Conservation (phyloP, 1,284 basidiomycete genomes). For the Cryptococcus jaspeensis region DNA sequence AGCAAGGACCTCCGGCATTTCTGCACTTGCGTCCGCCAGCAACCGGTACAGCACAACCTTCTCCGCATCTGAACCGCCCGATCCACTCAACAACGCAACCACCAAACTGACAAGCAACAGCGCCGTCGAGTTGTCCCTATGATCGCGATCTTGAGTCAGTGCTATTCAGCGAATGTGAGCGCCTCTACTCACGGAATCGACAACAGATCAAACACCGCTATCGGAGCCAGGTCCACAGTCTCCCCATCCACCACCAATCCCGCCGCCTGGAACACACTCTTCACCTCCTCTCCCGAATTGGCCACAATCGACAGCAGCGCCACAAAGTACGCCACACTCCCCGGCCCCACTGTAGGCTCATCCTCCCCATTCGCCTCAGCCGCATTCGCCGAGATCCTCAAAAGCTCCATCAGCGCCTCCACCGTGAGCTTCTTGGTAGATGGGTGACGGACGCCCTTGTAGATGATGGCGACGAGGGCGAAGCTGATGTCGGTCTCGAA, state of each 20-base stretch:
- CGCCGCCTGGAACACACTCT: conserved; percentile 63
- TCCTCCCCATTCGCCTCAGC: conserved; percentile 54
- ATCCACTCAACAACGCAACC: conserved; percentile 69
- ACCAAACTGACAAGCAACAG: conserved; percentile 73
- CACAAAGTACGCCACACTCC: conserved; percentile 76
- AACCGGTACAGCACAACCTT: conserved; percentile 75
- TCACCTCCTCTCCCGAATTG: conserved; percentile 58
- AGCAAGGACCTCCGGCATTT: conserved; percentile 71
- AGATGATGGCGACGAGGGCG: conserved; percentile 73
- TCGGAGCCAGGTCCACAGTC: conserved; percentile 55
- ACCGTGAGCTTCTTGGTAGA: conserved; percentile 56
- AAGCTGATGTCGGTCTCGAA: conserved; percentile 79
- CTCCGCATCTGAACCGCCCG: conserved; percentile 73
- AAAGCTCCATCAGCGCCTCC: conserved; percentile 31
- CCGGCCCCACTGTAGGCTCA: conserved; percentile 54
- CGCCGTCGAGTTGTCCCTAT: conserved; percentile 63
- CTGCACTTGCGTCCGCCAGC: conserved; percentile 68
- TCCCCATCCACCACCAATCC: conserved; percentile 59
- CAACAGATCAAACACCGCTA: conserved; percentile 53
- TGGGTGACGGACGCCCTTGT: conserved; percentile 76
- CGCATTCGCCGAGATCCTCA: conserved; percentile 61
- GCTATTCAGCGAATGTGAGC: conserved; percentile 51
- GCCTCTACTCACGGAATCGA: conserved; percentile 37
- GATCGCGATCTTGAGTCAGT: background rate
- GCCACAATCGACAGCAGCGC: conserved; percentile 71